Evolutionary conservation across 2,329 filamentous ascomycete species (phyloP).

Genomic region (Neofusicoccum sp.): DNA sequence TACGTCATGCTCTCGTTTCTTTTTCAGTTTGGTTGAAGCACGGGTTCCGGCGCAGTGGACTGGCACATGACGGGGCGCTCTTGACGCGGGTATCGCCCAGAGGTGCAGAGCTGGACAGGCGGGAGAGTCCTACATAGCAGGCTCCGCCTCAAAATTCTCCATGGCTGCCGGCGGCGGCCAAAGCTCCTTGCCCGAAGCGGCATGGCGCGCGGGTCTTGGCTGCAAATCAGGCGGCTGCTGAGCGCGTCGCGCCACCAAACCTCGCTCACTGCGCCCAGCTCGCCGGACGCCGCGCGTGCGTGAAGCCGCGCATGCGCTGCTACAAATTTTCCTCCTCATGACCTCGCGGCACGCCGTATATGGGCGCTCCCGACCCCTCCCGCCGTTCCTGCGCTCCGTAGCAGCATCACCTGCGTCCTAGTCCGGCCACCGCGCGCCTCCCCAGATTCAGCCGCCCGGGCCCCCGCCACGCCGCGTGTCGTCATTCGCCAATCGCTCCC

Average conservation of each 20-base stretch:
- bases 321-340: background rate
- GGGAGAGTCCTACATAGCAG: background rate
- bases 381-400: background rate
- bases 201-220: conserved; percentile 9
- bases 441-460: background rate
- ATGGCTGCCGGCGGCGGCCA: conserved; percentile 4
- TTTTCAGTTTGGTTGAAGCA: too few relatives aligned
- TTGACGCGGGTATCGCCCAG: too few relatives aligned
- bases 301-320: background rate
- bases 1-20: too few relatives aligned
- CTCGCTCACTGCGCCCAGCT: background rate
- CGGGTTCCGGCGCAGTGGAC: too few relatives aligned
- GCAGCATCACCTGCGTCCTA: background rate
- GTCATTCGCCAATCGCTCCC: conserved; percentile 6
- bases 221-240: conserved; percentile 12
- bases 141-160: conserved; percentile 16
- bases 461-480: background rate
- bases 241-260: background rate
- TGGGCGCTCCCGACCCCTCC: background rate
- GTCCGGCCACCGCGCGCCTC: background rate
- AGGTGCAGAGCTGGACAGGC: too few relatives aligned
- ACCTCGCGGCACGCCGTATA: background rate
- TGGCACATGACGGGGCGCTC: too few relatives aligned
- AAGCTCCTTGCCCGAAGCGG: conserved; percentile 13
- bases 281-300: background rate